phyloP scores from a whole-genome alignment of 148 eudicot genomes.

The Linanthus parryae region DNA sequence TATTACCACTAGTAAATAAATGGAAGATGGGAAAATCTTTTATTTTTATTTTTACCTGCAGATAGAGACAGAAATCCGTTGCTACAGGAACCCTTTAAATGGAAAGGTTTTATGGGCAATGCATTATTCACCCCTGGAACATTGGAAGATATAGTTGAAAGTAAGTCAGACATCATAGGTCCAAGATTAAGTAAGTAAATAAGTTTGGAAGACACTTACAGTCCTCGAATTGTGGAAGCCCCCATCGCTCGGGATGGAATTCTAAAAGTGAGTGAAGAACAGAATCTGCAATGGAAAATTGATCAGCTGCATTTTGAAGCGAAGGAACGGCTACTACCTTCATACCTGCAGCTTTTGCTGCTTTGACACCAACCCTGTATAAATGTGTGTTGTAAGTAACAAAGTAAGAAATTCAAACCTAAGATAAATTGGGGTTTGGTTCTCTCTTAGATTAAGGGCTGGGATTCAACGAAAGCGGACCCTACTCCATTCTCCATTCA shows the following conservation, averaged over 20 bases:
- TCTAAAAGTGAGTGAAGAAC: constrained; percentile 71
- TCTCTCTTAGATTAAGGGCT: no score
- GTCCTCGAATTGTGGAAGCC: constrained; percentile 77
- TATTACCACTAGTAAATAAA: no score
- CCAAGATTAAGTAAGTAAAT: background rate
- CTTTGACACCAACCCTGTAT: constrained; percentile 73
- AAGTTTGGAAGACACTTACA: constrained; percentile 31
- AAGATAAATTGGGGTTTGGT: no score
- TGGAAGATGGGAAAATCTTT: no score
- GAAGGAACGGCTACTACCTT: constrained; percentile 85
- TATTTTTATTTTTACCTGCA: no score
- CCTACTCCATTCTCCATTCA: no score
- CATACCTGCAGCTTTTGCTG: constrained; percentile 89
- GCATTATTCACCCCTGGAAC: constrained; percentile 53
- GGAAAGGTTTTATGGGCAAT: constrained; percentile 52
- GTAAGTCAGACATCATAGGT: no score
- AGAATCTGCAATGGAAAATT: constrained; percentile 57
- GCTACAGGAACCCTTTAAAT: constrained; percentile 30
- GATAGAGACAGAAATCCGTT: constrained; percentile 33
- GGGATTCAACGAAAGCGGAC: no score
- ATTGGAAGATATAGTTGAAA: no score
- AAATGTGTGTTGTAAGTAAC: no score
- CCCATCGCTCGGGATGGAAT: constrained; percentile 76
- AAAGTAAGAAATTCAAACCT: no score
- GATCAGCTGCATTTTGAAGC: constrained; percentile 38